phyloP scores from a whole-genome alignment of 345 rosid genomes.

The Combretum micranthum region DNA sequence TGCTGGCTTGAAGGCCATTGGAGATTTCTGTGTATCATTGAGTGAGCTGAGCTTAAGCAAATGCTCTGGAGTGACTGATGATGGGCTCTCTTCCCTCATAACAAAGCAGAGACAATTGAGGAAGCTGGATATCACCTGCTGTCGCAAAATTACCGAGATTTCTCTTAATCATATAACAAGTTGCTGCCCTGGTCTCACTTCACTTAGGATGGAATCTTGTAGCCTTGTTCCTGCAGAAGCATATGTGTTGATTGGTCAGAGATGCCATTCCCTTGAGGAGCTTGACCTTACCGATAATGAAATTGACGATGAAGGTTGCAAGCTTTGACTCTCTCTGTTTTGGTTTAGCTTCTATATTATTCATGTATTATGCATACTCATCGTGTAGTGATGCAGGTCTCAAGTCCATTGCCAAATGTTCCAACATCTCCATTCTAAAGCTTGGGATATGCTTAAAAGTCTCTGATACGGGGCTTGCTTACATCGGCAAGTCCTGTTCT shows the following conservation, averaged over 20 bases:
- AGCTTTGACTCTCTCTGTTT: neutral
- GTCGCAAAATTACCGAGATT: conserved; percentile 52
- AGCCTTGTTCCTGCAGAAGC: conserved; percentile 48
- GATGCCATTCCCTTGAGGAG: conserved; percentile 51
- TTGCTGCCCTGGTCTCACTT: conserved; percentile 36
- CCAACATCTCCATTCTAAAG: conserved; percentile 43
- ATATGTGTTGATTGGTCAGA: conserved; percentile 47
- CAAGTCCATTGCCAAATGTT: conserved; percentile 49
- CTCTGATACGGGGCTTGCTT: conserved; percentile 43
- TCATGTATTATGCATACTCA: neutral
- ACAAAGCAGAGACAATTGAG: conserved; percentile 39
- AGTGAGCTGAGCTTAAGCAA: conserved; percentile 62
- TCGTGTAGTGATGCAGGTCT: conserved; percentile 34
- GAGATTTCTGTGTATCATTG: conserved; percentile 30
- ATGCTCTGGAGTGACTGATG: conserved; percentile 59
- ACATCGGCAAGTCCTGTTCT: conserved; percentile 42
- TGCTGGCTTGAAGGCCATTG: conserved; percentile 49
- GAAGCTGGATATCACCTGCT: conserved; percentile 63
- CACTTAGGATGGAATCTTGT: conserved; percentile 64
- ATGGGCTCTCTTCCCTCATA: conserved; percentile 47
- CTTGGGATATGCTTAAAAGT: conserved; percentile 62
- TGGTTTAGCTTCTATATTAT: neutral
- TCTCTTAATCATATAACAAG: conserved; percentile 39
- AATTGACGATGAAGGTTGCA: conserved; percentile 57
- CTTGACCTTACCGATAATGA: conserved; percentile 71